Evolutionary conservation across 2,329 filamentous ascomycete species (phyloP), one percentile per base, ranked within the genome.

Genomic region (Akanthomyces muscarius): DNA sequence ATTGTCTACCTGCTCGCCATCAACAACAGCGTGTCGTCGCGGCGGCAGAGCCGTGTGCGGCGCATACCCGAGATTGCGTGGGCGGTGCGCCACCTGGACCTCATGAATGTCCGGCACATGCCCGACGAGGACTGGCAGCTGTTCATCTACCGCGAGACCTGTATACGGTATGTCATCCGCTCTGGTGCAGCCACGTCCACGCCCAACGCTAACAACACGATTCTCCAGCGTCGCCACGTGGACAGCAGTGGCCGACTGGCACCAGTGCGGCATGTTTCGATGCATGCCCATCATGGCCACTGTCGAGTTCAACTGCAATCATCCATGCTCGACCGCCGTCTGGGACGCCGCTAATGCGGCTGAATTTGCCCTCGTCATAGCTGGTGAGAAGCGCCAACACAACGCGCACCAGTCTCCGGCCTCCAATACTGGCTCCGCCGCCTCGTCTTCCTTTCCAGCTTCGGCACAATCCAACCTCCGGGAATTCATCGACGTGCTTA

Each of bases 181-280:
- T 6, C 4, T 36, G 33, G 8, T 36, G 33, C 8, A 36, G 33
- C 30, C 33, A 8, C 33, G 8, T 11, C 8, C 7, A 7, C 8
- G 18, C 14, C 14, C 28, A 23, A 5, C 6, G 38, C 45, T 45
- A 50, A 65, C 38, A 65, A 36, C 10, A 3, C 1, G 30, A 4
- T 6, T 3, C 23, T n/a, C 4, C 14, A 72, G 72, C 14, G 63
- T 71, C 23, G 68, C 67, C 1, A 66, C 57, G 0, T 71, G 70
- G 69, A 65, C 66, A 3, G 60, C 69, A 10, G 53, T 71, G 5
- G 63, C 63, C 7, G 70, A 72, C 59, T 72, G 70, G 69, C 70
- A 72, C 25, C 69, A 73, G 36, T 55, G 63, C 25, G 68, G 71
- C 53, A 65, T 70, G 59, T 69, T 67, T 51, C 68, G 71, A 52